These are phyloP conservation scores for Pythium vanterpoolii DNA, from an alignment of 352 stramenopile genomes.

Conservation along the genomic window DNA sequence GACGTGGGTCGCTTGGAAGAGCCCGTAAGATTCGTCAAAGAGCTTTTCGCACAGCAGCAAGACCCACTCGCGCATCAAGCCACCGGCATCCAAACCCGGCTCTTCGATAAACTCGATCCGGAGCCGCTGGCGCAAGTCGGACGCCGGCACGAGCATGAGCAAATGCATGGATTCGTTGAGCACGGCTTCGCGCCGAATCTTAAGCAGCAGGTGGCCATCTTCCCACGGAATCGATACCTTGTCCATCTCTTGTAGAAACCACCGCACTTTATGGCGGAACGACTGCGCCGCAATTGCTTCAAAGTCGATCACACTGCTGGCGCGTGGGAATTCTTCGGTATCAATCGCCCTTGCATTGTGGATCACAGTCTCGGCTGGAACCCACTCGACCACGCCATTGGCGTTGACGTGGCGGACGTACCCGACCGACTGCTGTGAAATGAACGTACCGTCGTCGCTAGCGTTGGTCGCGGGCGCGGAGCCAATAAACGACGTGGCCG, in stretches of 20 bases:
- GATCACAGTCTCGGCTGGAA: slow-evolving; percentile 62
- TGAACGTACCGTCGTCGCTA: slow-evolving; percentile 31
- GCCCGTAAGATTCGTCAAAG: slow-evolving; percentile 73
- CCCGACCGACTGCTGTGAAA: slow-evolving; percentile 64
- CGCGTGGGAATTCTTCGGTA: slow-evolving; percentile 65
- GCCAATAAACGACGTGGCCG: slow-evolving; percentile 12
- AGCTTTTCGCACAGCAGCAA: slow-evolving; percentile 70
- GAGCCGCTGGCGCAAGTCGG: slow-evolving; percentile 65
- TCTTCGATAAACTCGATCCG: slow-evolving; percentile 86
- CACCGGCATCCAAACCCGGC: slow-evolving; percentile 67
- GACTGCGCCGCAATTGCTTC: slow-evolving; percentile 66
- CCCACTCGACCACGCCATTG: slow-evolving; percentile 65
- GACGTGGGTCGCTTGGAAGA: slow-evolving; percentile 70
- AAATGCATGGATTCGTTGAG: slow-evolving; percentile 81
- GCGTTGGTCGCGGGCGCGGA: slow-evolving; percentile 1
- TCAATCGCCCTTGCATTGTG: slow-evolving; percentile 64
- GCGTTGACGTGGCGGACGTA: slow-evolving; percentile 77
- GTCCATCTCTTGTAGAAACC: slow-evolving; percentile 73
- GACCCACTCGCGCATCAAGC: slow-evolving; percentile 78
- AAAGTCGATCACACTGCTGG: slow-evolving; percentile 74
- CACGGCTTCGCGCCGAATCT: slow-evolving; percentile 73
- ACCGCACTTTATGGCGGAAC: slow-evolving; percentile 72
- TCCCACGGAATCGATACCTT: slow-evolving; percentile 77
- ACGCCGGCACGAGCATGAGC: slow-evolving; percentile 70
- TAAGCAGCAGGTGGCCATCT: slow-evolving; percentile 75